Evolutionary conservation across 176 grass and related monocot species (phyloP), one percentile per base, ranked within the genome.

Genomic region (Oryza meridionalis): DNA sequence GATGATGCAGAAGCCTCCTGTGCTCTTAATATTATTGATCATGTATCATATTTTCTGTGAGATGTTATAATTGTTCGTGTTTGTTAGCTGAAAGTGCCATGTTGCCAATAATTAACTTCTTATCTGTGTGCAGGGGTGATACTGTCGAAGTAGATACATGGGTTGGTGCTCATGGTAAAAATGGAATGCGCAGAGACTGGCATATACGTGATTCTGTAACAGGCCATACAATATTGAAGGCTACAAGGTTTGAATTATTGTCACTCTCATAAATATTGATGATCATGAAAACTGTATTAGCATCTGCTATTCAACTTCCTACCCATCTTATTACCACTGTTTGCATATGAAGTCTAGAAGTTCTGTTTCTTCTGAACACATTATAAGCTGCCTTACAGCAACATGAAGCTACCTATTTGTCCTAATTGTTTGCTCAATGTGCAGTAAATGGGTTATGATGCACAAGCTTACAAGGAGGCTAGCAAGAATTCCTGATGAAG

Each of bases 361-460:
- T 79, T 6, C 9, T 47, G 14, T 58, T 21, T 45, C 29, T 65
- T 73, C 16, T 71, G n/a, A 49, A 50, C 32, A 17, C 84, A 19
- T 26, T 64, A 61, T 77, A 69, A 68, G 29, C 70, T 78, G 26
- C 4, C 7, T 51, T 62, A 2, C 15, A 26, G 14, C 2, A 21
- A 61, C 17, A 74, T 25, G 51, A 26, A 46, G 1, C 24, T 9
- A 14, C 69, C 50, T 24, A 49, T 76, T 40, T 74, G 7, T 93
- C 78, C 84, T 58, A 73, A 83, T 61, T 85, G 62, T 22, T 4
- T 38, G 43, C 49, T 72, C 19, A 51, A 73, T 73, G 13, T 86
- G 70, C 88, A 99, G 93, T 79, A 81, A 96, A 84, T 99, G 97
- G 97, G 97, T 99, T 67, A 94, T 96, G 91, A 99, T 99, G 93